Evolutionary conservation across 108 stramenopile genomes (phyloP), one percentile per base, ranked within the genome.

Genomic region (Fistulifera pelliculosa): DNA sequence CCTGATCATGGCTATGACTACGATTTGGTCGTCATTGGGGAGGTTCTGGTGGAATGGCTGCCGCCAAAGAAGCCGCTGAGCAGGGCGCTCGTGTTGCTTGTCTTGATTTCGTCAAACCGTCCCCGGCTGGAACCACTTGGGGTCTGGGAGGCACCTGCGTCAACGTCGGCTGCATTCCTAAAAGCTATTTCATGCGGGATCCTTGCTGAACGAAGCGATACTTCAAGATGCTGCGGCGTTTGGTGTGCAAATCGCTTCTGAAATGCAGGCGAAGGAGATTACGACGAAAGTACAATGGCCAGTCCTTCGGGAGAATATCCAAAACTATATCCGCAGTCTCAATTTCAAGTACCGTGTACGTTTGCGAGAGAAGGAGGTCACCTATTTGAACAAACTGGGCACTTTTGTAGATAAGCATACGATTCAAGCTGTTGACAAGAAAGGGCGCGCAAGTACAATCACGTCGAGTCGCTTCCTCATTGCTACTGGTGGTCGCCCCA

Each of bases 71-170:
- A 60, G 96, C 95, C 14, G 81, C 94, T 0, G 16, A n/a, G 19
- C 69, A 93, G 41, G 99, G 96, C 19, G 94, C 96, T 56, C 85
- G 76, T 28, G 97, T 97, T 7, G 95, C 96, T 38, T 75, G 93
- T 17, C 68, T 96, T 27, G 99, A 99, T 66, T 97, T 80, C 64
- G 97, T 98, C 62, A 96, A 96, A 53, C 98, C 99, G 8, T 82
- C 79, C 41, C 94, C 95, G 3, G 73, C 76, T 15, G 96, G 97
- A 53, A 88, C 92, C 52, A 78, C 70, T 21, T 98, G 97, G 97
- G 97, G 97, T 16, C 67, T 99, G 19, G 99, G 99, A 13, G 99
- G 99, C 19, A 99, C 97, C 1, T 98, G 97, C 66, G 99, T 99
- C 58, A 85, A 90, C 55, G 87, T 89, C 8, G 44, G 44, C 7